These are phyloP conservation scores for Byssoonygena ceratinophila DNA, from an alignment of 2,329 filamentous ascomycete genomes.

Conservation along the genomic window DNA sequence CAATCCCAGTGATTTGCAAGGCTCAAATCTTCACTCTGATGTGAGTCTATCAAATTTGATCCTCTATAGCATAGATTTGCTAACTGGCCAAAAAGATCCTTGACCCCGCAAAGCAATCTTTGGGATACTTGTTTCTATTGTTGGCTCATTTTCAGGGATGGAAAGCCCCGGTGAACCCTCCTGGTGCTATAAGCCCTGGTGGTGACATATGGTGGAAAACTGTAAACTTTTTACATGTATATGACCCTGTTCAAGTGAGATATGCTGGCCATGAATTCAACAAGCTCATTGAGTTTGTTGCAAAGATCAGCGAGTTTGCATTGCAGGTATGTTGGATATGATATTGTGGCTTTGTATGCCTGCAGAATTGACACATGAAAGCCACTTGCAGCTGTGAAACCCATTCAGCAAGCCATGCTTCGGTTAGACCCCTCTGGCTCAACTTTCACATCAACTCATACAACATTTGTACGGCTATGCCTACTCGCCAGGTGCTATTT, in stretches of 20 bases:
- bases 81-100: slow-evolving; percentile 22
- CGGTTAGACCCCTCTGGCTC: slow-evolving; percentile 35
- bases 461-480: slow-evolving; percentile 33
- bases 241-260: slow-evolving; percentile 38
- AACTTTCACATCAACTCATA: slow-evolving; percentile 37
- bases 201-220: slow-evolving; percentile 42
- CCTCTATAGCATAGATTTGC: background rate
- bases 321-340: slow-evolving; percentile 26
- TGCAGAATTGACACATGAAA: slow-evolving; percentile 17
- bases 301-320: slow-evolving; percentile 25
- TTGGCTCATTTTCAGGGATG: slow-evolving; percentile 37
- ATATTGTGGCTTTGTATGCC: background rate
- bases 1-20: slow-evolving; percentile 25
- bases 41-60: slow-evolving; percentile 20
- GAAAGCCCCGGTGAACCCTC: slow-evolving; percentile 29
- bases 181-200: slow-evolving; percentile 35
- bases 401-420: slow-evolving; percentile 36
- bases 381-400: slow-evolving; percentile 32
- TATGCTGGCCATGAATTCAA: slow-evolving; percentile 32
- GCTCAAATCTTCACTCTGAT: slow-evolving; percentile 28
- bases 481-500: slow-evolving; percentile 34
- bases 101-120: slow-evolving; percentile 48
- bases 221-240: slow-evolving; percentile 44
- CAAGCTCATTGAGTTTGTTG: slow-evolving; percentile 29
- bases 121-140: slow-evolving; percentile 50